Base-by-base conservation (phyloP, 331 rosid genomes). In the Pyrus hybrid region DNA sequence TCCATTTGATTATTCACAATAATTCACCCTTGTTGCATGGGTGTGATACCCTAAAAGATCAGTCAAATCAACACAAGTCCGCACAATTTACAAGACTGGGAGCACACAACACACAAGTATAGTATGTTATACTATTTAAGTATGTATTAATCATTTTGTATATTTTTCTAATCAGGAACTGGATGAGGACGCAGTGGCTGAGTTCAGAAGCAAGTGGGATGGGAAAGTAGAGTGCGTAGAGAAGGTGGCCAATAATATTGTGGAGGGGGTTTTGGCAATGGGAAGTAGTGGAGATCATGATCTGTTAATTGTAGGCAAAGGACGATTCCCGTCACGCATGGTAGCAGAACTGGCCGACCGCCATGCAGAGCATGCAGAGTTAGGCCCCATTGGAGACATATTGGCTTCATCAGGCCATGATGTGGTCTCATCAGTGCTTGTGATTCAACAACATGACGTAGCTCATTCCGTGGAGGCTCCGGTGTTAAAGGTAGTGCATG, bases 331-430 rank as follows among this genome's bases (percentile, higher is more conserved):
- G 1, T 84, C 94, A 1, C 75, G 51, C 14, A 84, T 82, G 91
- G 93, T 89, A 73, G 91, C 86, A 0, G 83, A 79, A 61, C 43
- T 91, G 25, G 92, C 90, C 0, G 90, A 86, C 26, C 70, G 84
- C 6, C 77, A 71, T 2, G 89, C 90, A 0, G 96, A 93, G 81
- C 89, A 91, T 20, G 88, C 91, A 0, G 98, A 93, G 80, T 68
- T 93, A 47, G 98, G 94, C 5, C 97, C 97, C 3, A 75, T 90
- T 0, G 96, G 98, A 13, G 97, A 91, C 79, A 74, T 87, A 41
- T 77, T 93, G 64, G 72, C 93, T 0, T 87, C 86, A 2, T 76
- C 93, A 0, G 85, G 79, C 32, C 79, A 84, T 3, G 86, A 74
- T 13, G 76, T 87, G 35, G 71, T 64, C 2, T 87, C 93, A 13